These are phyloP conservation scores for Monosporozyma unispora DNA, from an alignment of 805 yeast species.

Conservation along the genomic window DNA sequence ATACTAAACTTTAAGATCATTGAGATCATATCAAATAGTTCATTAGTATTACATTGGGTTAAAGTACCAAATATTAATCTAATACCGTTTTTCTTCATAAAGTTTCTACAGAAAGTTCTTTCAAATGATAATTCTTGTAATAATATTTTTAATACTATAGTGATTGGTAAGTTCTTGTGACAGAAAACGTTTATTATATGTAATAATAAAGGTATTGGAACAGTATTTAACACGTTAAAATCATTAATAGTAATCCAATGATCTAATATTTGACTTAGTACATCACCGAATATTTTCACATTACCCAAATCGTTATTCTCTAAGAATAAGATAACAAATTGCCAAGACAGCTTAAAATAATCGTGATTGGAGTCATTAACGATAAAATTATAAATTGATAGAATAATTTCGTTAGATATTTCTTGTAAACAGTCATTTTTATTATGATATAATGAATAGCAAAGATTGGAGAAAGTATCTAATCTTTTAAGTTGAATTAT, in stretches of 20 bases:
- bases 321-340: slow-evolving; percentile 42
- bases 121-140: background rate
- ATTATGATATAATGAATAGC: slow-evolving; percentile 29
- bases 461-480: slow-evolving; percentile 35
- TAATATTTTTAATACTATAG: background rate
- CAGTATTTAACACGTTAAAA: background rate
- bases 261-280: background rate
- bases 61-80: background rate
- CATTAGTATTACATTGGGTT: background rate
- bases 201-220: background rate
- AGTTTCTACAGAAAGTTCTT: slow-evolving; percentile 10
- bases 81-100: slow-evolving; percentile 16
- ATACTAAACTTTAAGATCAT: background rate
- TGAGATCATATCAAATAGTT: background rate
- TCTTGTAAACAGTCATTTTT: slow-evolving; percentile 8
- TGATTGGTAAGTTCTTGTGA: background rate
- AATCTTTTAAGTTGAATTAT: slow-evolving; percentile 42
- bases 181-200: background rate
- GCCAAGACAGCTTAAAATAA: slow-evolving; percentile 42
- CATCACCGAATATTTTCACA: slow-evolving; percentile 7
- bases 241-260: background rate
- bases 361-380: slow-evolving; percentile 46
- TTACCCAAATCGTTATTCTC: slow-evolving; percentile 25
- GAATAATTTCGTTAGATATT: slow-evolving; percentile 20
- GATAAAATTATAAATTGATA: slow-evolving; percentile 28